Base-by-base conservation (phyloP, 306 rosid species). In the Vicia sativa region DNA sequence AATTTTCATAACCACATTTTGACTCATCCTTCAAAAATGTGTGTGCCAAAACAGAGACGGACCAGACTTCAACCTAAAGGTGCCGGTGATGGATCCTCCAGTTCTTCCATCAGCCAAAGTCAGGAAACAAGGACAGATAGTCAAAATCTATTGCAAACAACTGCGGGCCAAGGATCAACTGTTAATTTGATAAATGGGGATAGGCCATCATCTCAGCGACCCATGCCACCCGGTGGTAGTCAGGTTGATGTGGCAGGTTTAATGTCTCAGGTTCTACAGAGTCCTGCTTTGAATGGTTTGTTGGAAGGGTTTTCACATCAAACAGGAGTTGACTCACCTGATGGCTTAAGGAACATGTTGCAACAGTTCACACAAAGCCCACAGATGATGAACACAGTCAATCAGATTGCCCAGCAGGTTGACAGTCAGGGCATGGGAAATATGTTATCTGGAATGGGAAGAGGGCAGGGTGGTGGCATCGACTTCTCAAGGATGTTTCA, bases 321-420 rank as follows among this genome's bases (percentile, higher is more conserved):
- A 81, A 79, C 93, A 6, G 95, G 99, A 44, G 87, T 64, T 69
- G 97, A 90, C 39, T 90, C 97, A 45, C 90, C 97, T 2, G 87
- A 90, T 87, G 86, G 78, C 71, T 81, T 95, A 80, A 87, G 96
- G 87, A 95, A 82, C 67, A 84, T 90, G 92, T 78, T 95, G 87
- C 95, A 90, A 73, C 95, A 85, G 85, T 83, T 90, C 80, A 86
- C 99, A 1, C 90, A 82, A 78, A 93, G 87, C 80, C 99, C 97
- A 28, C 99, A 90, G 71, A 79, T 90, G 89, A 85, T 81, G 83
- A 88, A 82, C 72, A 83, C 91, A 0, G 90, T 90, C 74, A 87
- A 82, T 81, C 96, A 90, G 73, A 87, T 93, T 68, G 89, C 82
- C 35, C 87, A 85, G 74, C 97, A 88, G 83, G 87, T 93, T 59